phyloP scores from a whole-genome alignment of 345 rosid genomes.

The Eucalyptus cloeziana region DNA sequence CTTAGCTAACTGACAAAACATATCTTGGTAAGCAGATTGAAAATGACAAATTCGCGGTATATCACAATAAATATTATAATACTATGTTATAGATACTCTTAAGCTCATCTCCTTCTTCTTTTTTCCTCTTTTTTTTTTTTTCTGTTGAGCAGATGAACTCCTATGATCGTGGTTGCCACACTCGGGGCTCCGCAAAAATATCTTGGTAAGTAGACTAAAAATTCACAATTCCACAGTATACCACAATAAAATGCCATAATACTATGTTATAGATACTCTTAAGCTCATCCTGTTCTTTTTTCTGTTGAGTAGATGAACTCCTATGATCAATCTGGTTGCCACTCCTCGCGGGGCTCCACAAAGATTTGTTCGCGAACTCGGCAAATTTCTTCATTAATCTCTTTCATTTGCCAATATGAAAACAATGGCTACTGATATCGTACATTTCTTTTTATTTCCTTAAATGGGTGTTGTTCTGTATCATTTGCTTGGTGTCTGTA shows the following conservation, averaged over 20 bases:
- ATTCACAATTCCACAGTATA: too few species aligned
- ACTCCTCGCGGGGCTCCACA: background rate
- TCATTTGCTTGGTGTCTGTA: fast-evolving
- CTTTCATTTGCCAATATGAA: background rate
- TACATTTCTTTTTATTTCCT: fast-evolving
- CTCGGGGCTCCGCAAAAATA: fast-evolving
- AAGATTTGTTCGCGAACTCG: background rate
- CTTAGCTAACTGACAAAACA: background rate
- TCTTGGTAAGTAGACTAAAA: too few species aligned
- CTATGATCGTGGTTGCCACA: background rate
- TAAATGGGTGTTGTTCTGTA: fast-evolving
- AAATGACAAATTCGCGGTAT: background rate
- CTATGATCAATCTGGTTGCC: background rate
- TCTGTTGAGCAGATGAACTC: background rate
- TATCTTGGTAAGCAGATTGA: background rate
- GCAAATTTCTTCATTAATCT: background rate
- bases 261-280: too few species aligned
- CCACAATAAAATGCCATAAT: too few species aligned
- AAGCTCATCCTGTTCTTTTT: too few species aligned
- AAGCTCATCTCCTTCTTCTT: background rate
- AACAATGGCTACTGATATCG: fast-evolving
- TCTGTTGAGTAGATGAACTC: too few species aligned
- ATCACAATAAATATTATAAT: background rate
- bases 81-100: background rate
- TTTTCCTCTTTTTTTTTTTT: fast-evolving